Evolutionary conservation across 192 early-diverging fungal genomes (phyloP), one percentile per base, ranked within the genome.

Genomic region (Fimicolochytrium jonesii): DNA sequence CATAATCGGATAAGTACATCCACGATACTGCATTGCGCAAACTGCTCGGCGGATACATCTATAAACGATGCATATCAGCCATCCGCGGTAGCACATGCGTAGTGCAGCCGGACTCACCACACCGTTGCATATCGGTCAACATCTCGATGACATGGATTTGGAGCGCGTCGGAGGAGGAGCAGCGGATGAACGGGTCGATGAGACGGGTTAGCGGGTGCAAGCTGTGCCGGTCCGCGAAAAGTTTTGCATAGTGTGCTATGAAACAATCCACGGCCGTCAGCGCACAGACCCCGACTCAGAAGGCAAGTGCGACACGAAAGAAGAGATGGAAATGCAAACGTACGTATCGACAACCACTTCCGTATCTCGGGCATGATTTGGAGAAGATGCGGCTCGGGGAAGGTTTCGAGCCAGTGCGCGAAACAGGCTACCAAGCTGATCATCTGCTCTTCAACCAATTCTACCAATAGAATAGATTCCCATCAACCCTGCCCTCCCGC

Each of bases 171-270:
- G 33, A 36, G 13, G 11, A 33, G 2, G 4, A 34, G 11, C 25
- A 3, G 11, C 9, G 33, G 32, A 13, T 29, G 25, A 25, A 20
- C 3, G 53, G 53, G 32, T 35, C 32, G 15, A 61, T 13, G 15
- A 61, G 28, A 31, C 59, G 59, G 11, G 35, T 15, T 3, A 50
- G 18, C 3, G 59, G 43, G 11, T 34, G 36, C 13, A 61, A 61
- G 18, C 48, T 47, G 37, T 61, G 59, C 4, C 59, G 59, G 9
- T 61, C 59, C 29, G 51, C 3, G 33, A 61, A 61, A 6, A 33
- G 23, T 26, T 47, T 61, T 17, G 48, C 30, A 39, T 39, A 11
- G 37, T 39, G 9, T 11, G 37, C 37, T 7, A 39, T 39, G 7
- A 7, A 11, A 7, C 37, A 39, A 39, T 39, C 17, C 37, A 39